Base-by-base conservation (phyloP, 345 rosid species). In the Brassica cretica region DNA sequence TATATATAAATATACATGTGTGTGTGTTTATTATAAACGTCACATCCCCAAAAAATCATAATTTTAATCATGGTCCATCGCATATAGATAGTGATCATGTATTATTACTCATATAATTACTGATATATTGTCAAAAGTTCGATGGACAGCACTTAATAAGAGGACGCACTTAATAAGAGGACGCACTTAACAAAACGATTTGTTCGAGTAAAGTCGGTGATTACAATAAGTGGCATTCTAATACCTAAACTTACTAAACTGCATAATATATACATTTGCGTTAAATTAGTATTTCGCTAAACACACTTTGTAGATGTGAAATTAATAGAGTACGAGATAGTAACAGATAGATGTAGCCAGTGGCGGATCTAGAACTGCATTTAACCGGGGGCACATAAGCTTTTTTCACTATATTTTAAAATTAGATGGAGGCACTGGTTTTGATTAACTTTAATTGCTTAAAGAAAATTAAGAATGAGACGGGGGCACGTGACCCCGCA, bases 221-320 rank as follows among this genome's bases (percentile, higher is more conserved):
- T 39, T 56, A n/a, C 60, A 16, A 58, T 67, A 66, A 66, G 33
- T 67, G 46, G 46, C 66, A 75, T 39, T 75, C n/a, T 41, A 39
- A 66, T 16, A 67, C 72, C 72, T 39, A 56, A 75, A 56, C 66
- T 18, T 58, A 66, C 60, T 37, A 75, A 25, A 56, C 67, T 39
- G 67, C 78, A 75, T 27, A 56, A 35, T 41, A 37, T 37, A 8
- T 8, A 39, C 46, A 37, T 56, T 27, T 55, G 27, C n/a, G 71
- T 33, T 33, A 33, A 33, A 33, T 27, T 27, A 27, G 30, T 27
- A 2, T 27, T 27, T 27, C 30, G 30, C 4, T 27, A 27, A 27
- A 3, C 39, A 6, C 39, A 33, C 39, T 65, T 64, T 19, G 10
- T 39, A 8, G 39, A 33, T 33, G 39, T 27, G 30, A 27, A 27